Base-by-base conservation (phyloP, 805 yeast genomes). In the Blastobotrys americana region DNA sequence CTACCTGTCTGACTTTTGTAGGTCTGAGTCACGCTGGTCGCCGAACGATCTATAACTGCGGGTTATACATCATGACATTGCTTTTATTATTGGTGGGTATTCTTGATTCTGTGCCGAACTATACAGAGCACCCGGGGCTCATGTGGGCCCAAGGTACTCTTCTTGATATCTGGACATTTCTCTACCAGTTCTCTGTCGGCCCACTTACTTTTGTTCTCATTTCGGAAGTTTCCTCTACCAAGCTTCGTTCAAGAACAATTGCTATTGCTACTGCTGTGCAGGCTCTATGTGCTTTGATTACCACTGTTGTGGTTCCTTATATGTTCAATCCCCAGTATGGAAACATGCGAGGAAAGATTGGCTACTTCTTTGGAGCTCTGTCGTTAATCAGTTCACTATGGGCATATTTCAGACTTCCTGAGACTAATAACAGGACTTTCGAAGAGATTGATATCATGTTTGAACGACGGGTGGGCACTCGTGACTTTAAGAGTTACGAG, bases 401-500 rank as follows among this genome's bases (percentile, higher is more conserved):
- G 76, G 61, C 67, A 28, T 70, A 63, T 59, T 71, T 74, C 59
- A 70, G 74, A 41, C 64, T 78, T 41, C 84, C 85, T 6, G 85
- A 80, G 58, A 74, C 82, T 21, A 67, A 67, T 51, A 72, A 70
- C 40, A 69, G 80, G 58, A 75, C 83, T 0, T 77, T 67, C 55
- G 80, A 77, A 41, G 84, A 80, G 55, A 64, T 80, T 55, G 84
- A 78, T 59, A 63, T 65, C 43, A 61, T 79, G 64, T 80, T 78
- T 60, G 56, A 53, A 43, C 36, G 50, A 33, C 18, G 35, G 22
- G 46, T 53, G 17, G 41, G 27, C 3, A 42, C 53, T 25, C 31
- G 37, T 28, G 44, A 43, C 8, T 53, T 53, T 45, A 39, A 42
- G 45, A 25, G 18, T 17, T 53, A 48, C 40, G 48, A 25, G 31